Conservation (phyloP, 192 early-diverging fungal genomes). For the Chytriomyces hyalinus region DNA sequence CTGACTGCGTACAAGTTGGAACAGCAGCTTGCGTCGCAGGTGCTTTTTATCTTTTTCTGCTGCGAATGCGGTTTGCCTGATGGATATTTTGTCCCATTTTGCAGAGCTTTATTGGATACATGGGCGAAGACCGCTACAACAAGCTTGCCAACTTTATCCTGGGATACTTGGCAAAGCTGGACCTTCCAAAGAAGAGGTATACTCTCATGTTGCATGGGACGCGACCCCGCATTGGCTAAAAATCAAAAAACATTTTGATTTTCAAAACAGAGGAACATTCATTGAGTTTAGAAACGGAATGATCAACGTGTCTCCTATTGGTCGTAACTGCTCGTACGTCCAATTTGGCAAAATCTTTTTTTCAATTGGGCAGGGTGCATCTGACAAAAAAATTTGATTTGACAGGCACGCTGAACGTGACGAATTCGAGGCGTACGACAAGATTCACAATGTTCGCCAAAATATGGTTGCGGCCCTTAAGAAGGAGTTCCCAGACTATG, state of each 20-base stretch:
- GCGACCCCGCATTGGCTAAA: too few species aligned
- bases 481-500: conserved; percentile 82
- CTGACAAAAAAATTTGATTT: not conserved
- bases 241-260: too few species aligned
- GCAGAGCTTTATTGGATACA: conserved; percentile 86
- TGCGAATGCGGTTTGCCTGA: not conserved
- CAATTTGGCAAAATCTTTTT: not conserved
- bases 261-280: conserved; percentile 80
- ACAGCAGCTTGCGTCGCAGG: conserved; percentile 70
- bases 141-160: conserved; percentile 92
- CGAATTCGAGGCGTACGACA: conserved; percentile 91
- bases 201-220: not conserved
- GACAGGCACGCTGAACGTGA: conserved; percentile 80
- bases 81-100: too few species aligned
- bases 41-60: conserved; percentile 32
- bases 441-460: conserved; percentile 79
- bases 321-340: conserved; percentile 86
- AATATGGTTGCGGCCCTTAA: conserved; percentile 85
- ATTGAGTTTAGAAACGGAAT: conserved; percentile 99
- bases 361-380: not conserved
- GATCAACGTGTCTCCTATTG: conserved; percentile 98
- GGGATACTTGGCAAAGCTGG: conserved; percentile 92
- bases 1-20: conserved; percentile 89
- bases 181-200: conserved; percentile 92
- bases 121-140: conserved; percentile 93